phyloP scores from a whole-genome alignment of 352 stramenopile genomes.

The Phytophthora sp. region DNA sequence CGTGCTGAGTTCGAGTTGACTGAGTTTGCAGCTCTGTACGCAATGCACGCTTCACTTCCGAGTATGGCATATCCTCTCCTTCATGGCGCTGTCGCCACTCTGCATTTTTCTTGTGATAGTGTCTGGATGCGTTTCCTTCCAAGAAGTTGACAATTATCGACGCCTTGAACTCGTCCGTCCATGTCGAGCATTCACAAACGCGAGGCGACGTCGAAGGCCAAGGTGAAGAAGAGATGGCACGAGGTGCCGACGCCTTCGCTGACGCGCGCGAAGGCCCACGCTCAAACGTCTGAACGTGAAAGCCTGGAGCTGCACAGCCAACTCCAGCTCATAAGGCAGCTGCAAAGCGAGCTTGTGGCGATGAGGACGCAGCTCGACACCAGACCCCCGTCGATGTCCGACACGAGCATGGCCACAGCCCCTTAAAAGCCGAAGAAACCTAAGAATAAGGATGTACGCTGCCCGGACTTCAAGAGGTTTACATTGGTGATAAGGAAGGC shows the following conservation, averaged over 20 bases:
- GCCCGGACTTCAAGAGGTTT: constrained; percentile 9
- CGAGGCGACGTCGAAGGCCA: too few relatives aligned
- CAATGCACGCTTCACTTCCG: background rate
- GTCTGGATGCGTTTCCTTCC: background rate
- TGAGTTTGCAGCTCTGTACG: background rate
- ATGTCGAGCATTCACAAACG: background rate
- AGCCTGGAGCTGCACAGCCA: constrained; percentile 2
- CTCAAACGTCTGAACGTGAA: too few relatives aligned
- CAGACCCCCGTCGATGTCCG: background rate
- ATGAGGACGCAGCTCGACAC: background rate
- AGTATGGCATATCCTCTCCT: background rate
- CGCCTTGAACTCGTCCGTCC: constrained; percentile 1
- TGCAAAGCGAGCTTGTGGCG: background rate
- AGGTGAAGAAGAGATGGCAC: too few relatives aligned
- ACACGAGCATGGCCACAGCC: constrained; percentile 1
- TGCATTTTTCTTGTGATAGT: constrained; percentile 2
- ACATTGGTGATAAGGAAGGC: too few relatives aligned
- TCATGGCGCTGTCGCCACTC: background rate
- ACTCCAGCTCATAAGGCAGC: background rate
- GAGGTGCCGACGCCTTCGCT: too few relatives aligned
- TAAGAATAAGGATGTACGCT: constrained; percentile 4
- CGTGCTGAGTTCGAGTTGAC: background rate
- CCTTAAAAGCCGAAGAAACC: background rate
- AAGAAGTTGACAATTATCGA: constrained; percentile 4
- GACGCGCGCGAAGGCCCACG: too few relatives aligned